These are phyloP conservation scores for Eutrema heterophyllum DNA, from an alignment of 345 rosid species.

Conservation along the genomic window DNA sequence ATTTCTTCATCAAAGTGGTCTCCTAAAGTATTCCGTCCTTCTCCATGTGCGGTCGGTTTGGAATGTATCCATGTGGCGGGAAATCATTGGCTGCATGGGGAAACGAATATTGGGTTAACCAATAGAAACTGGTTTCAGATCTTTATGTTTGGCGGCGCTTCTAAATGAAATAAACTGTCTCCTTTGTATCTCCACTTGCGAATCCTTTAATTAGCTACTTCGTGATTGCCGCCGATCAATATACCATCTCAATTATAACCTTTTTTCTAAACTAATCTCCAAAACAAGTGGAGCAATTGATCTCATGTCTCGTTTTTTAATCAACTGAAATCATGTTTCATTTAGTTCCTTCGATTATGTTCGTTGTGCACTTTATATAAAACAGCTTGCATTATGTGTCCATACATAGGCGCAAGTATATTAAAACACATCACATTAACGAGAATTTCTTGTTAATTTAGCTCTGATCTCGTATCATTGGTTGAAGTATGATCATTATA, in stretches of 20 bases:
- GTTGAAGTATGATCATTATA: not conserved
- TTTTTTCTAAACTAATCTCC: not conserved
- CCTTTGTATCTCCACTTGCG: slow-evolving; percentile 20
- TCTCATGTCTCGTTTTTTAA: no score
- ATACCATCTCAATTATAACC: not conserved
- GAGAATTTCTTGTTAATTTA: not conserved
- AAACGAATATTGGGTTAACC: slow-evolving; percentile 23
- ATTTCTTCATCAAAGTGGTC: slow-evolving; percentile 26
- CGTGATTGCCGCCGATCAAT: slow-evolving; percentile 24
- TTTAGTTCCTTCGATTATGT: not conserved
- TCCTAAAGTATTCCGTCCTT: slow-evolving; percentile 24
- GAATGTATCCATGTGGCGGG: slow-evolving; percentile 19
- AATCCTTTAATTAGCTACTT: slow-evolving; percentile 3
- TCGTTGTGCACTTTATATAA: not conserved
- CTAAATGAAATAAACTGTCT: slow-evolving; percentile 26
- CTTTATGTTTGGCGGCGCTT: slow-evolving; percentile 34
- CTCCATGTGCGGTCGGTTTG: slow-evolving; percentile 18
- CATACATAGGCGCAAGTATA: not conserved
- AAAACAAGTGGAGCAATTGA: not conserved
- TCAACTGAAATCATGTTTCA: not conserved
- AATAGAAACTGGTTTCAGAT: slow-evolving; percentile 21
- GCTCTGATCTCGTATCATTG: not conserved
- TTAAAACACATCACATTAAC: not conserved
- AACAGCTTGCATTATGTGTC: not conserved
- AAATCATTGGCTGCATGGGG: not conserved